A percentile compares a stretch with the other conserved stretches of the same genome.
phyloP scores from a whole-genome alignment of 2,329 filamentous ascomycete species.

The Talaromyces rugulosus region DNA sequence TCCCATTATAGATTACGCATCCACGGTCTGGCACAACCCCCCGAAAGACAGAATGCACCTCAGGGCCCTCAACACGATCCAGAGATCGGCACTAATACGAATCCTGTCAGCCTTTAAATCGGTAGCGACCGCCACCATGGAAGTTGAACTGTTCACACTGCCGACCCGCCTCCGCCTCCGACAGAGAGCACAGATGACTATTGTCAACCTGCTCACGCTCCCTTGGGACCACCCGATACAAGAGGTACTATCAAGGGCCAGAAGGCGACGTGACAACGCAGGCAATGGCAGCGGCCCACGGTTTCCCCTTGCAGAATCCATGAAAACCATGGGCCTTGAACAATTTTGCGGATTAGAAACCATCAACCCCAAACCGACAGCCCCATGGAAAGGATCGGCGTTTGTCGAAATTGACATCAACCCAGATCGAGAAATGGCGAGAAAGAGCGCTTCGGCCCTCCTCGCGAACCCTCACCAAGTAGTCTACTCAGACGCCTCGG shows the following conservation, averaged over 20 bases:
- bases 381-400: constrained; percentile 19
- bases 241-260: constrained; percentile 8
- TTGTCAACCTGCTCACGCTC: constrained; percentile 18
- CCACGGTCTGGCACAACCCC: too few relatives aligned
- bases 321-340: not conserved
- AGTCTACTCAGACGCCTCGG: constrained; percentile 10
- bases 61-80: too few relatives aligned
- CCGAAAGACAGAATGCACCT: too few relatives aligned
- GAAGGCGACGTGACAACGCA: constrained; percentile 11
- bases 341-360: constrained; percentile 19
- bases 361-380: constrained; percentile 19
- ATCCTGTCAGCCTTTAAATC: too few relatives aligned
- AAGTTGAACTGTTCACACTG: constrained; percentile 7
- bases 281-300: constrained; percentile 10
- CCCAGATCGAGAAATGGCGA: constrained; percentile 19
- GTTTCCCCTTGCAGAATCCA: constrained; percentile 18
- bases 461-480: not conserved
- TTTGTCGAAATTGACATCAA: constrained; percentile 22
- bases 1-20: too few relatives aligned
- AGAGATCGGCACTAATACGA: too few relatives aligned
- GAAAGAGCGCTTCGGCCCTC: constrained; percentile 8
- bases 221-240: constrained; percentile 16
- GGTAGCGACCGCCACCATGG: too few relatives aligned
- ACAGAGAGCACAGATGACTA: constrained; percentile 15
- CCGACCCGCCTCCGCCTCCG: constrained; percentile 17